Evolutionary conservation across 257 asterid species (phyloP).

Genomic region (Penstemon eatonii): DNA sequence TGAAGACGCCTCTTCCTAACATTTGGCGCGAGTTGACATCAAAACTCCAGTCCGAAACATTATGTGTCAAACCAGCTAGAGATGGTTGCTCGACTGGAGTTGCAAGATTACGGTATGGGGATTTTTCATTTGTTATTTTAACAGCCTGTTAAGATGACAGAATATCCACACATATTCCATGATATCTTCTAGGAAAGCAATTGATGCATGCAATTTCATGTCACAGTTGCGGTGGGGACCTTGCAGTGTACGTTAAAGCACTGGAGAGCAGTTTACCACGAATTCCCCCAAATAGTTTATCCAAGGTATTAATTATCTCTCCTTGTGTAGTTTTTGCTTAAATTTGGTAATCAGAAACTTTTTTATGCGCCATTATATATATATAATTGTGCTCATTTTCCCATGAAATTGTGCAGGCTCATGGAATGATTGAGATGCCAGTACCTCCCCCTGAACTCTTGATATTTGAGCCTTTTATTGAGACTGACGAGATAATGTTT

Average conservation of each 20-base stretch:
- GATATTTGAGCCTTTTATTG: slow-evolving; percentile 83
- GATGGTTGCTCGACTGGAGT: slow-evolving; percentile 98
- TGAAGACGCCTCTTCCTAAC: slow-evolving; percentile 39
- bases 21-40: slow-evolving; percentile 67
- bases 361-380: neutral
- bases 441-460: slow-evolving; percentile 68
- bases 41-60: slow-evolving; percentile 59
- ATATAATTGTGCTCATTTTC: neutral
- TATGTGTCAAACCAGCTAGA: slow-evolving; percentile 86
- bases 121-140: slow-evolving; percentile 15
- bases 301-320: slow-evolving; percentile 48
- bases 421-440: slow-evolving; percentile 89
- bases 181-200: slow-evolving; percentile 2
- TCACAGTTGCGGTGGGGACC: slow-evolving; percentile 67
- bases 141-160: neutral
- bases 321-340: neutral
- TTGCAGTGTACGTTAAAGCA: slow-evolving; percentile 59
- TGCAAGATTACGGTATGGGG: slow-evolving; percentile 71
- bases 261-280: slow-evolving; percentile 58
- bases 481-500: slow-evolving; percentile 75
- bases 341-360: neutral
- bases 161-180: neutral
- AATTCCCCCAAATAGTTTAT: slow-evolving; percentile 79
- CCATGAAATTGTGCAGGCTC: slow-evolving; percentile 46
- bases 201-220: slow-evolving; percentile 21